Evolutionary conservation across 2,329 filamentous ascomycete species (phyloP).

Genomic region (Colletotrichum filicis): DNA sequence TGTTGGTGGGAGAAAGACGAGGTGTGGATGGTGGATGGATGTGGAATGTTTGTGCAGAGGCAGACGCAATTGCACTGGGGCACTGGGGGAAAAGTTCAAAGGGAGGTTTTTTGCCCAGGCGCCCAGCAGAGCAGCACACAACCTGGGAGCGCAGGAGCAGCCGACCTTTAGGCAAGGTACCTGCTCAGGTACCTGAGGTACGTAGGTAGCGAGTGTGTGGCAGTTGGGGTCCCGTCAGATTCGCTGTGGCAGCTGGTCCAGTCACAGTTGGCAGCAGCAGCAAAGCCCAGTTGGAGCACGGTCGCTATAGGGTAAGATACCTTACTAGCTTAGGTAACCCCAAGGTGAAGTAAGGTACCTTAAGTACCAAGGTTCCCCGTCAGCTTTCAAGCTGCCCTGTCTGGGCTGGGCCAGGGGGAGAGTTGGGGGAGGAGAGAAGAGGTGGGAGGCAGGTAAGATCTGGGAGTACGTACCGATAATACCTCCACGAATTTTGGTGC

Average conservation of each 20-base stretch:
- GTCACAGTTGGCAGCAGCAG: background rate
- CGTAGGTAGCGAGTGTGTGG: background rate
- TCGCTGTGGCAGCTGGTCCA: background rate
- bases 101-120: constrained; percentile 32
- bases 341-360: too few species aligned
- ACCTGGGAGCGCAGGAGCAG: background rate
- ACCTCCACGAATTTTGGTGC: background rate
- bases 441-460: background rate
- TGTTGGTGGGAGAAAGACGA: constrained; percentile 33
- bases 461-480: background rate
- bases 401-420: background rate
- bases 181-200: too few species aligned
- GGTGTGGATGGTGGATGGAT: constrained; percentile 38
- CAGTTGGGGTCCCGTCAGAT: background rate
- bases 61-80: constrained; percentile 23
- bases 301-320: too few species aligned
- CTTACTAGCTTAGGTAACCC: too few species aligned
- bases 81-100: constrained; percentile 33
- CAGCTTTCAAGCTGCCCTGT: background rate
- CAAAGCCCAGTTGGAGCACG: background rate
- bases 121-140: background rate
- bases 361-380: background rate
- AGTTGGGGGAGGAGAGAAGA: background rate
- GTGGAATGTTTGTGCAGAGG: constrained; percentile 37
- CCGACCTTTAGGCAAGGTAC: background rate